A percentile compares a stretch with the other conserved stretches of the same genome.
Evolutionary conservation across 2,329 filamentous ascomycete genomes (phyloP).

Genomic region (Lasiodiplodia gonubiensis): DNA sequence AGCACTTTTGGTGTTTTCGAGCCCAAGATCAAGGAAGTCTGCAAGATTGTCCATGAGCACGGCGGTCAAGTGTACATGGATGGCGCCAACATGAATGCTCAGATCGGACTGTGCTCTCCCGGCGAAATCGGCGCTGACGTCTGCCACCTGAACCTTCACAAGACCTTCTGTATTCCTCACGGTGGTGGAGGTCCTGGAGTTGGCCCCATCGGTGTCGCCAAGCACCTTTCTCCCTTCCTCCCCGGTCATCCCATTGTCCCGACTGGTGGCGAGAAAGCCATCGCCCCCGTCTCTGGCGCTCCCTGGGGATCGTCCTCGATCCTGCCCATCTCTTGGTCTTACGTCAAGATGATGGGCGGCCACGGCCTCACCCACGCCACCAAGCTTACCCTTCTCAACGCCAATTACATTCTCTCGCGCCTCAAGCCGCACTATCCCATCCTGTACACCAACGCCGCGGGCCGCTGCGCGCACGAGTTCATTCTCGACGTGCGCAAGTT

Average conservation of each 20-base stretch:
- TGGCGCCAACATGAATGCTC: slow-evolving; percentile 97
- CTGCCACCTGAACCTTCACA: slow-evolving; percentile 96
- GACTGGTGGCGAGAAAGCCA: slow-evolving; percentile 62
- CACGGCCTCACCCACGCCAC: slow-evolving; percentile 86
- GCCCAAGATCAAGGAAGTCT: slow-evolving; percentile 83
- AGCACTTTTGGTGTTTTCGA: slow-evolving; percentile 96
- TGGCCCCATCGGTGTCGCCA: slow-evolving; percentile 89
- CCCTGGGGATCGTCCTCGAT: slow-evolving; percentile 90
- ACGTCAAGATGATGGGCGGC: slow-evolving; percentile 91
- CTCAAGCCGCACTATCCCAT: slow-evolving; percentile 87
- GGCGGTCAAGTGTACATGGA: slow-evolving; percentile 99
- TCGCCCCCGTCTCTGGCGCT: slow-evolving; percentile 78
- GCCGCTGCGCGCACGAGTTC: slow-evolving; percentile 94
- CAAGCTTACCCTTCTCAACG: slow-evolving; percentile 90
- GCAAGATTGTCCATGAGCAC: slow-evolving; percentile 81
- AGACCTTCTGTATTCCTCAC: slow-evolving; percentile 98
- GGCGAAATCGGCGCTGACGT: slow-evolving; percentile 96
- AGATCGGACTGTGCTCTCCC: slow-evolving; percentile 93
- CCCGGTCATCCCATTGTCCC: slow-evolving; percentile 71
- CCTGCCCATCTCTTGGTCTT: slow-evolving; percentile 91
- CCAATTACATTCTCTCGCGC: slow-evolving; percentile 92
- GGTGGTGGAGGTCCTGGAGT: slow-evolving; percentile 93
- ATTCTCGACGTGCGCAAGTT: slow-evolving; percentile 89
- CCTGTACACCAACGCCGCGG: slow-evolving; percentile 88
- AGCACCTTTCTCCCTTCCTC: slow-evolving; percentile 77